Conservation (phyloP, 768 basidiomycete genomes). For the Boletus pseudopeckii region DNA sequence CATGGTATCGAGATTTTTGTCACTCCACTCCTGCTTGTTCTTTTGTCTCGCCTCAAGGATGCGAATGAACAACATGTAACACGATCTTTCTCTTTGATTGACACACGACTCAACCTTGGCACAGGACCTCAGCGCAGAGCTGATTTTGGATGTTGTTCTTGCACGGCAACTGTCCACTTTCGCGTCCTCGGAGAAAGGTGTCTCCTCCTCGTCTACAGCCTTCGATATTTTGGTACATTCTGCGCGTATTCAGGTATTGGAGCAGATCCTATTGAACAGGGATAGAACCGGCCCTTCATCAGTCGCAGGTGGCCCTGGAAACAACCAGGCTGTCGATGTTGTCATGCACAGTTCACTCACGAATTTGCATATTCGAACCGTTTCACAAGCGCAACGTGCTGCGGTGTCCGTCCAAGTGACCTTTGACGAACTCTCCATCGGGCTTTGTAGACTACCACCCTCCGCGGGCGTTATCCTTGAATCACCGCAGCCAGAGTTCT, state of each 20-base stretch:
- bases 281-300: neutral
- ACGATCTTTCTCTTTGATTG: conserved; percentile 11
- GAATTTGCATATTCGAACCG: conserved; percentile 14
- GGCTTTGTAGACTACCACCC: conserved; percentile 8
- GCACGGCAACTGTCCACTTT: conserved; percentile 36
- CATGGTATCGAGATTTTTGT: conserved; percentile 41
- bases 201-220: conserved; percentile 18
- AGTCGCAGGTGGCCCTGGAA: neutral
- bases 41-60: conserved; percentile 42
- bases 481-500: conserved; percentile 17
- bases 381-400: neutral
- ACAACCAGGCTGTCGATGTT: conserved; percentile 15
- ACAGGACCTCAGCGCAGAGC: conserved; percentile 37
- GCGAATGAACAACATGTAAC: conserved; percentile 47
- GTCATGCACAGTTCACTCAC: conserved; percentile 15
- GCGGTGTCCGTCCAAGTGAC: conserved; percentile 1
- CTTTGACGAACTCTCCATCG: conserved; percentile 18
- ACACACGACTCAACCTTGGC: conserved; percentile 5
- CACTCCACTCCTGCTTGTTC: conserved; percentile 55
- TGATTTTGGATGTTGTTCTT: conserved; percentile 42
- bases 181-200: conserved; percentile 20
- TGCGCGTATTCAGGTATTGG: conserved; percentile 42
- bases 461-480: neutral
- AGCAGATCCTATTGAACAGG: conserved; percentile 36
- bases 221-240: conserved; percentile 44